Percentiles rank a stretch among this genome's conserved stretches.
Evolutionary conservation across 768 basidiomycete species (phyloP).

Genomic region (Lentinula sp.): DNA sequence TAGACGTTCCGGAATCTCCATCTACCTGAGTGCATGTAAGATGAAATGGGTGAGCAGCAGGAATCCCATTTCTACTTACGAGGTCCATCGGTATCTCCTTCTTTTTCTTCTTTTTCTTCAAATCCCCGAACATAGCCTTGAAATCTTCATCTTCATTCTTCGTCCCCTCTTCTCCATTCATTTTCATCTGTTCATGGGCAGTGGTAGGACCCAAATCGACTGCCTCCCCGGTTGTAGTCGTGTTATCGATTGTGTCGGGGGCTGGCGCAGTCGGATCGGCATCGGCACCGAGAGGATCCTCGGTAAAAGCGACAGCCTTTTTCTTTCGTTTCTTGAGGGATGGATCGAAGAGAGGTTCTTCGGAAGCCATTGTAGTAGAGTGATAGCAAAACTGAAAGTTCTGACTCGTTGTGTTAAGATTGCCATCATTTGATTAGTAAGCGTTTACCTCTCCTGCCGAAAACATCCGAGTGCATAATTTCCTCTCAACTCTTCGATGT

Average conservation of each 20-base stretch:
- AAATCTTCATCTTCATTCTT: slow-evolving; percentile 67
- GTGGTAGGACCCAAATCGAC: slow-evolving; percentile 77
- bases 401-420: slow-evolving; percentile 7
- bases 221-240: slow-evolving; percentile 62
- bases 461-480: slow-evolving; percentile 33
- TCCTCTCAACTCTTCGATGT: slow-evolving; percentile 22
- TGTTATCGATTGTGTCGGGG: slow-evolving; percentile 65
- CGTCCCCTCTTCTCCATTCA: slow-evolving; percentile 31
- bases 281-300: slow-evolving; percentile 77
- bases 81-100: slow-evolving; percentile 84
- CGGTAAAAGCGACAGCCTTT: slow-evolving; percentile 79
- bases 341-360: slow-evolving; percentile 78
- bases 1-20: slow-evolving; percentile 53
- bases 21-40: slow-evolving; percentile 40
- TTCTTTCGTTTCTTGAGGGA: slow-evolving; percentile 87
- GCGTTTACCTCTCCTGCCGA: slow-evolving; percentile 24
- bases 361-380: slow-evolving; percentile 44
- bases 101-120: slow-evolving; percentile 94
- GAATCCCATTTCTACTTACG: slow-evolving; percentile 34
- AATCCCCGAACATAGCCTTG: slow-evolving; percentile 81
- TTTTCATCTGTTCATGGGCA: slow-evolving; percentile 69
- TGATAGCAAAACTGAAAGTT: slow-evolving; percentile 6
- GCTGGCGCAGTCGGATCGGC: slow-evolving; percentile 79
- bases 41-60: slow-evolving; percentile 3
- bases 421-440: slow-evolving; percentile 8